Conservation (phyloP, 805 yeast species). For the Metschnikowia kunwiensis region DNA sequence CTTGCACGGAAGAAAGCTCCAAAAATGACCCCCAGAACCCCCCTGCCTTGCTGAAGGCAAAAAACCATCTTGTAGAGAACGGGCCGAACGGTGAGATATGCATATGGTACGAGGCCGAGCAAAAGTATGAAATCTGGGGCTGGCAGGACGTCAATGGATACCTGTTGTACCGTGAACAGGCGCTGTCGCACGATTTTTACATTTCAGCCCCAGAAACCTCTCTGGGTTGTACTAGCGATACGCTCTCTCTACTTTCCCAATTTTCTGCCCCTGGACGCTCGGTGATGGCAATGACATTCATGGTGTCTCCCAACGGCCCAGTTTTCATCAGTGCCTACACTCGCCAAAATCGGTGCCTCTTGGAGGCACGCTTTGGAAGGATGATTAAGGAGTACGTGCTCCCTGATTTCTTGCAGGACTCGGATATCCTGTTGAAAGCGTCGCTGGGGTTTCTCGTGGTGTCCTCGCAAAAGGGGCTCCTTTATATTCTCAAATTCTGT, state of each 20-base stretch:
- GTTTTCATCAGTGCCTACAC: conserved; percentile 7
- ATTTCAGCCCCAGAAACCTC: conserved; percentile 3
- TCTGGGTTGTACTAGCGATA: conserved; percentile 7
- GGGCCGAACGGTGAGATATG: conserved; percentile 36
- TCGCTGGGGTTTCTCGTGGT: conserved; percentile 10
- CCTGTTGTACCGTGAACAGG: not conserved
- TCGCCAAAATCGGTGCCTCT: not conserved
- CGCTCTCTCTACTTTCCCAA: conserved; percentile 10
- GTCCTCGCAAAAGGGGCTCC: conserved; percentile 11
- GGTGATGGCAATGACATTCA: conserved; percentile 14
- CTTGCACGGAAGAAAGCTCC: too few species aligned
- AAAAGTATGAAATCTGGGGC: conserved; percentile 33
- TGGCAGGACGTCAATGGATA: conserved; percentile 19
- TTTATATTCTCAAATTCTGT: conserved; percentile 9
- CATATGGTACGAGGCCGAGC: conserved; percentile 21
- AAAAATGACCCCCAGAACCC: too few species aligned
- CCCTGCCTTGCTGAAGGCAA: not conserved
- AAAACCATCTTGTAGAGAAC: conserved; percentile 21
- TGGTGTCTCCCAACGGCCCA: conserved; percentile 4
- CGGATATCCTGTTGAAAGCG: conserved; percentile 11
- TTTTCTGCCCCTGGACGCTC: conserved; percentile 6
- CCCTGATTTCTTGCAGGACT: conserved; percentile 4
- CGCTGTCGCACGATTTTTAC: not conserved
- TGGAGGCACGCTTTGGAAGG: conserved; percentile 6
- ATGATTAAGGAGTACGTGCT: conserved; percentile 1